Evolutionary conservation across 1,284 basidiomycete species (phyloP).

Genomic region (Ustilago lituana): DNA sequence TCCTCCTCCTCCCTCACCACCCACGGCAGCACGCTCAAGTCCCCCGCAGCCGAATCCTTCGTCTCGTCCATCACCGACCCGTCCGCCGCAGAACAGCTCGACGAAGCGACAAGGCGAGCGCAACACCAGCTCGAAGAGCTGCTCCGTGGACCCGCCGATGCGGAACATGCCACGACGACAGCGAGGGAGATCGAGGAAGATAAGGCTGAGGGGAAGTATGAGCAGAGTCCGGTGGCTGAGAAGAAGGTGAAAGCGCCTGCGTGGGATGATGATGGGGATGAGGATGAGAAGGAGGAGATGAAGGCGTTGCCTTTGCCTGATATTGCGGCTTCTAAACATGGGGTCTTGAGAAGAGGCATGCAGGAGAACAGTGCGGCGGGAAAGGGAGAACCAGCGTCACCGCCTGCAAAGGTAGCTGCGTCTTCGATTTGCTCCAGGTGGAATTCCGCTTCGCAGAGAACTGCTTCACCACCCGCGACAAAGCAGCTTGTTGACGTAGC

Average conservation of each 20-base stretch:
- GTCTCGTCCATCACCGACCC: constrained; percentile 34
- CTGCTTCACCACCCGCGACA: no score
- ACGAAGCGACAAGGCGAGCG: constrained; percentile 34
- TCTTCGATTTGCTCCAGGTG: constrained; percentile 7
- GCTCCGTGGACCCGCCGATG: constrained; percentile 20
- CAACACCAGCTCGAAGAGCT: constrained; percentile 44
- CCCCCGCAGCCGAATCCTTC: constrained; percentile 2
- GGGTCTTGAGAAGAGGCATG: background rate
- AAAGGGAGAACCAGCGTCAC: no score
- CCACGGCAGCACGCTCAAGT: constrained; percentile 9
- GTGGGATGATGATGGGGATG: constrained; percentile 61
- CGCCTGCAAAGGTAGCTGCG: no score
- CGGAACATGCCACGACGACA: background rate
- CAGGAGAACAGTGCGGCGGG: background rate
- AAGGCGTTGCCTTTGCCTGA: constrained; percentile 30
- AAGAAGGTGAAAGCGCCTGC: constrained; percentile 39
- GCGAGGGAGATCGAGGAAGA: background rate
- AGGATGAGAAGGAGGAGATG: constrained; percentile 48
- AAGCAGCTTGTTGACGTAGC: constrained; percentile 19
- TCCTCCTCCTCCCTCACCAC: constrained; percentile 4
- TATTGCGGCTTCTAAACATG: no score
- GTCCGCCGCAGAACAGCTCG: constrained; percentile 28
- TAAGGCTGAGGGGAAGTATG: background rate
- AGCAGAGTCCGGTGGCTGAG: background rate
- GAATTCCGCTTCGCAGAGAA: background rate